phyloP scores from a whole-genome alignment of 768 basidiomycete genomes.

The Cyathus striatus region DNA sequence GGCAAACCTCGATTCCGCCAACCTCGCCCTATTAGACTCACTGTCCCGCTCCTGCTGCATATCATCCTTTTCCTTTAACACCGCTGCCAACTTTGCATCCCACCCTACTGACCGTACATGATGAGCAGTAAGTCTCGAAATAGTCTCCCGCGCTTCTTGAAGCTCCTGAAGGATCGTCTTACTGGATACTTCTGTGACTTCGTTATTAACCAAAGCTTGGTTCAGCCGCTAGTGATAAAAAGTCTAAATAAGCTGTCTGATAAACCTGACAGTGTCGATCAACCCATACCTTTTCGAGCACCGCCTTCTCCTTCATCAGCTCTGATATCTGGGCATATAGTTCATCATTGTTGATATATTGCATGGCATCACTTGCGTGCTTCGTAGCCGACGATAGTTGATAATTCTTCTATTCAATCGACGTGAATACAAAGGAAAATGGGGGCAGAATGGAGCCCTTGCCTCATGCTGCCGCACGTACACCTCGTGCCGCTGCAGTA shows the following conservation, averaged over 20 bases:
- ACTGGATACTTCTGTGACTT: conserved; percentile 75
- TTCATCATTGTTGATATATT: conserved; percentile 10
- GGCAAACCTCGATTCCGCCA: conserved; percentile 62
- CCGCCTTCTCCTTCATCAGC: conserved; percentile 51
- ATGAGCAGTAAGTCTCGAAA: conserved; percentile 64
- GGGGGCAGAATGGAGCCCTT: conserved; percentile 11
- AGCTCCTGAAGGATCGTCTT: conserved; percentile 71
- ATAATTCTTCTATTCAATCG: too few relatives aligned
- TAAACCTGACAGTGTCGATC: not conserved
- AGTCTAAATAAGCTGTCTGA: too few relatives aligned
- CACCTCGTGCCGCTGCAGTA: conserved; percentile 82
- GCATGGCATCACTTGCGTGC: too few relatives aligned
- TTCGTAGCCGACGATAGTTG: too few relatives aligned
- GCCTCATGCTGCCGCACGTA: conserved; percentile 74
- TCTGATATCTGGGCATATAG: conserved; percentile 22
- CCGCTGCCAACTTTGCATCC: conserved; percentile 58
- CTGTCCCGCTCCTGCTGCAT: conserved; percentile 77
- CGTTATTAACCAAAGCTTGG: conserved; percentile 75
- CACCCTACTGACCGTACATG: conserved; percentile 67
- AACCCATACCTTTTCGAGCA: conserved; percentile 50
- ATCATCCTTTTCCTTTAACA: conserved; percentile 78
- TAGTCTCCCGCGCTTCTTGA: conserved; percentile 62
- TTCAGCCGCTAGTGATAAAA: conserved; percentile 74
- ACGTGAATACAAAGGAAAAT: too few relatives aligned
- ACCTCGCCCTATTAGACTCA: conserved; percentile 59